Evolutionary conservation across 768 basidiomycete species (phyloP), one percentile per base, ranked within the genome.

Genomic region (Tubosaeta sp.): DNA sequence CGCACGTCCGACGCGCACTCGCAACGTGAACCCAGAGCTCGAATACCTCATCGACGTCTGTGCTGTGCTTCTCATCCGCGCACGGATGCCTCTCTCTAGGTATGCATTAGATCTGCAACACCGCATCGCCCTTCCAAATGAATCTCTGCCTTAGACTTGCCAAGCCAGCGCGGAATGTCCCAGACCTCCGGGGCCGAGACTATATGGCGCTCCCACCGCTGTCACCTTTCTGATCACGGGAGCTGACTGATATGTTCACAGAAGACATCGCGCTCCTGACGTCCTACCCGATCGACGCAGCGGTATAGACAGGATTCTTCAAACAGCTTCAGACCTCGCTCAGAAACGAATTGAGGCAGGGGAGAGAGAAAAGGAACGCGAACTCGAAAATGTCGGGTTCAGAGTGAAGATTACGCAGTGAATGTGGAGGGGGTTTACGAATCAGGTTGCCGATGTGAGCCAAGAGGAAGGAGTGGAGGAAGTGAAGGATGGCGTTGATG

Each of bases 21-120:
- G 80, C 34, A 65, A 71, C n/a, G 34, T 39, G 10, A 80, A 81
- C 55, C 78, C 80, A 19, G 88, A 86, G 65, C 71, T 89, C 2
- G 84, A 89, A 25, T 76, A 75, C 57, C 73, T 90, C 17, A 62
- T 88, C 47, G 84, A 89, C 56, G 69, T 91, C 29, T 87, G 86
- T 54, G 76, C 82, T 0, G 76, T 80, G 43, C 85, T 91, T 80
- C 73, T 90, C 26, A 68, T 88, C 19, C 76, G 80, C 46, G 76
- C 78, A 2, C 79, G 80, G 41, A 66, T 69, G 2, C 74, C 76
- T 13, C 67, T 90, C 10, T 75, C 82, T 37, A 72, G 79, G 87
- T 85, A 59, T 34, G 76, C 49, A 53, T 33, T 34, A 22, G 39
- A 45, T 52, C 10, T 43, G 8, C 19, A 11, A 9, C 5, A 32